These are phyloP conservation scores for Vanrija pseudolonga DNA, from an alignment of 1,284 basidiomycete species.

Conservation along the genomic window DNA sequence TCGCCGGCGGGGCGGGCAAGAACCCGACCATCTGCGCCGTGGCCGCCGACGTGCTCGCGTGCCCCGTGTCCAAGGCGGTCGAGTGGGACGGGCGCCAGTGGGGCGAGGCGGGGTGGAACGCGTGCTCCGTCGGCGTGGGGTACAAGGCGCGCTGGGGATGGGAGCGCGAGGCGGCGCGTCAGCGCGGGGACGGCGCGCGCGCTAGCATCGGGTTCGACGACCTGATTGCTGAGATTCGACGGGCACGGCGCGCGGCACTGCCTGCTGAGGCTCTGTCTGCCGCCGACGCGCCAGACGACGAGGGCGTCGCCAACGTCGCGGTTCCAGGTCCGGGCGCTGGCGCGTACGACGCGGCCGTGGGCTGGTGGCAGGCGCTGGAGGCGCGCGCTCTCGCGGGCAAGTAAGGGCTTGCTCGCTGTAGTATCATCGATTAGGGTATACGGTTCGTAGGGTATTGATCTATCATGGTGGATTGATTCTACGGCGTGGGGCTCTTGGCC, in stretches of 20 bases:
- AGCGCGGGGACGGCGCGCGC: neutral
- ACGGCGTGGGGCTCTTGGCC: no score
- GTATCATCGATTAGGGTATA: no score
- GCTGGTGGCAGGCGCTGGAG: constrained; percentile 32
- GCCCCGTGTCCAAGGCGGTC: constrained; percentile 57
- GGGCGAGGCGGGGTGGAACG: constrained; percentile 39
- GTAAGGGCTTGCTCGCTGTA: neutral
- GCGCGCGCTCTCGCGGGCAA: constrained; percentile 13
- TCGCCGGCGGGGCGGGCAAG: constrained; percentile 74
- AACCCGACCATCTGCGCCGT: constrained; percentile 71
- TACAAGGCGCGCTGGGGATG: constrained; percentile 48
- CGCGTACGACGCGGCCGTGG: constrained; percentile 24
- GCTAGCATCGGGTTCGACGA: constrained; percentile 12
- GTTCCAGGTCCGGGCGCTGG: constrained; percentile 14
- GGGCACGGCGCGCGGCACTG: constrained; percentile 26
- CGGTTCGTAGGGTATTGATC: no score
- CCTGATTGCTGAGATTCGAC: constrained; percentile 10
- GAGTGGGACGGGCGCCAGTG: constrained; percentile 30
- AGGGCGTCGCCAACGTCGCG: constrained; percentile 33
- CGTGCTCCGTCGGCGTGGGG: constrained; percentile 45
- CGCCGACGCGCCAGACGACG: constrained; percentile 18
- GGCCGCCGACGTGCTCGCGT: constrained; percentile 71
- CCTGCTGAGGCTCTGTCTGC: constrained; percentile 23
- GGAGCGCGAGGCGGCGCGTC: constrained; percentile 19
- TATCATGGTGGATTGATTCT: no score